phyloP scores from a whole-genome alignment of 495 filamentous ascomycete species.

The Podospora conica region DNA sequence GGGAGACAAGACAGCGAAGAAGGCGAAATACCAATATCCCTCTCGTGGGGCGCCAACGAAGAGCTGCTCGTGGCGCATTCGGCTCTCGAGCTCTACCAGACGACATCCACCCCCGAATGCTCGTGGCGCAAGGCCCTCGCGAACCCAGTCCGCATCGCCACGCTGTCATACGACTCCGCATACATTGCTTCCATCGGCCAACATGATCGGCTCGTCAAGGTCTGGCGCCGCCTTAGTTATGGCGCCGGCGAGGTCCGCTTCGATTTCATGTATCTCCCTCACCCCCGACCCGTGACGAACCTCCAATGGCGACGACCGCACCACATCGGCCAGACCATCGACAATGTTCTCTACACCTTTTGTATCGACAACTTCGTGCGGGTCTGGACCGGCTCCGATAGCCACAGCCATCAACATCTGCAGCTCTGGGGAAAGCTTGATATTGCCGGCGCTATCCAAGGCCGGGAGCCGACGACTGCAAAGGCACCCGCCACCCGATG shows the following conservation, averaged over 20 bases:
- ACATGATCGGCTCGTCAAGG: constrained; percentile 79
- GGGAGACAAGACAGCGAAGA: constrained; percentile 18
- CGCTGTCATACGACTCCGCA: constrained; percentile 77
- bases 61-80: constrained; percentile 75
- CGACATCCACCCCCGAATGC: constrained; percentile 42
- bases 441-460: constrained; percentile 66
- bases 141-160: constrained; percentile 66
- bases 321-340: constrained; percentile 69
- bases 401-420: constrained; percentile 63
- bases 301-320: constrained; percentile 79
- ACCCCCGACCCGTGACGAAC: constrained; percentile 71
- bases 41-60: constrained; percentile 81
- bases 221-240: constrained; percentile 88
- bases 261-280: constrained; percentile 83
- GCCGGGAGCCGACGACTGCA: constrained; percentile 36
- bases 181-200: constrained; percentile 76
- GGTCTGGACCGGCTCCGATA: constrained; percentile 75
- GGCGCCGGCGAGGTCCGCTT: constrained; percentile 78
- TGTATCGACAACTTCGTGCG: constrained; percentile 78
- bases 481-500: constrained; percentile 47
- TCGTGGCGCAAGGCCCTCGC: constrained; percentile 73
- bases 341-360: constrained; percentile 89
- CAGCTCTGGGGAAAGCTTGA: constrained; percentile 81
- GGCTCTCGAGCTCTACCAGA: constrained; percentile 65
- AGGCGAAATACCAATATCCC: constrained; percentile 42